A percentile compares a stretch with the other conserved stretches of the same genome.
Evolutionary conservation across 129 eudicot species (phyloP).

Genomic region (Ambrosia trifida): DNA sequence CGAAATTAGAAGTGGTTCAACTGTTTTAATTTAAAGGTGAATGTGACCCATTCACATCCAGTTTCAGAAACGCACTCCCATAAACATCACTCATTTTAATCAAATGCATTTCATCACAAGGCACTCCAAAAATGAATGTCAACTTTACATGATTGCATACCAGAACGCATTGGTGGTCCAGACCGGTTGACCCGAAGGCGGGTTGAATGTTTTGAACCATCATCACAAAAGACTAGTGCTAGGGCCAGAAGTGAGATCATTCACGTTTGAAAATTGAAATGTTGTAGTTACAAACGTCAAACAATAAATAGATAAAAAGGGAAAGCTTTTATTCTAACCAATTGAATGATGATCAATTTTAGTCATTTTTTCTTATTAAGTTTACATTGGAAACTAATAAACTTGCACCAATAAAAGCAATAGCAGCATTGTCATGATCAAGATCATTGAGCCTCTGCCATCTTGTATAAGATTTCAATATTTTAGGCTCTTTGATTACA

Average conservation of each 20-base stretch:
- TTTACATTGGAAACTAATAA: slow-evolving; percentile 20
- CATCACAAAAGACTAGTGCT: slow-evolving; percentile 12
- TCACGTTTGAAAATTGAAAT: slow-evolving; percentile 7
- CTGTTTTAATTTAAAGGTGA: slow-evolving; percentile 18
- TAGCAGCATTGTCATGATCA: not conserved
- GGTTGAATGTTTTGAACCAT: slow-evolving; percentile 11
- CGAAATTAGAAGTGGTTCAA: slow-evolving; percentile 30
- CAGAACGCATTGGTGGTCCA: not conserved
- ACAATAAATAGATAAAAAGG: not conserved
- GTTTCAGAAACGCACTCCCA: slow-evolving; percentile 29
- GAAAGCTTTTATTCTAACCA: slow-evolving; percentile 14
- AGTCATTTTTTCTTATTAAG: not conserved
- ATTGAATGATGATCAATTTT: slow-evolving; percentile 1
- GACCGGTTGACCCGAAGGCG: not conserved
- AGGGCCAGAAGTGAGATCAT: slow-evolving; percentile 21
- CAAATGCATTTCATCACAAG: slow-evolving; percentile 19
- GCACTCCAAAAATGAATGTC: slow-evolving; percentile 19
- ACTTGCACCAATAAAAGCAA: not conserved
- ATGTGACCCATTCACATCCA: slow-evolving; percentile 20
- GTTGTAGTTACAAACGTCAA: slow-evolving; percentile 2
- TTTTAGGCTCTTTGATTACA: not conserved
- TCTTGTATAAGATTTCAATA: not conserved
- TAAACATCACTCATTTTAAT: slow-evolving; percentile 11
- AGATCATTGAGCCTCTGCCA: not conserved
- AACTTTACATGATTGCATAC: slow-evolving; percentile 29